Evolutionary conservation across 208 protist species (phyloP), one percentile per base, ranked within the genome.

Genomic region (Angomonas desouzai): DNA sequence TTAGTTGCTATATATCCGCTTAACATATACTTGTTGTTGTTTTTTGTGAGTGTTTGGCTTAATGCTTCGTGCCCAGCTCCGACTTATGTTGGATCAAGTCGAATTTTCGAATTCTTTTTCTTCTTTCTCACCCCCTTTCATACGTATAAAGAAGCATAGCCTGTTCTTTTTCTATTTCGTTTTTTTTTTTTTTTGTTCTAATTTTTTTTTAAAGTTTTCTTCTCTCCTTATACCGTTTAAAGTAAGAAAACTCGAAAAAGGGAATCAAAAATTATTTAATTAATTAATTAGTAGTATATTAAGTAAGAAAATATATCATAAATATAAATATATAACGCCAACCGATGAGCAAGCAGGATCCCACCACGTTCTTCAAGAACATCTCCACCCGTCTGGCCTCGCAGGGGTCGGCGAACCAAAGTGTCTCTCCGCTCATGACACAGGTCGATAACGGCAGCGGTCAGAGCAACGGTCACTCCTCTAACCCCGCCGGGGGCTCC

Each of bases 321-420:
- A 27, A 18, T n/a, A 58, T 6, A 27, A n/a, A 58, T 23, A 18
- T 20, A 58, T 34, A 22, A 34, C 13, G 4, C 30, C n/a, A 59
- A 32, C 4, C 4, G 6, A 57, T 60, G 55, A 60, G 55, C 55
- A 34, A 60, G 27, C 30, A 67, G 28, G 57, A 55, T 29, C 74
- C 66, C 6, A 66, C 72, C 40, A 75, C 81, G 20, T 84, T 84
- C 51, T 88, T 88, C 48, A 67, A 70, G n/a, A 70, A 65, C 38
- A 68, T 88, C 36, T 88, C 81, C 23, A 70, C 70, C 20, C 73
- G 70, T 48, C 59, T 88, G 47, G 67, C 81, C 48, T 66, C 73
- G 29, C 25, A 28, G 51, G 45, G 18, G 18, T n/a, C 33, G 10
- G 38, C 34, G 33, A 36, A 27, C 40, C 67, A 72, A 32, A 33